phyloP scores from a whole-genome alignment of 257 asterid species.

The Fraxinus cuspidata region DNA sequence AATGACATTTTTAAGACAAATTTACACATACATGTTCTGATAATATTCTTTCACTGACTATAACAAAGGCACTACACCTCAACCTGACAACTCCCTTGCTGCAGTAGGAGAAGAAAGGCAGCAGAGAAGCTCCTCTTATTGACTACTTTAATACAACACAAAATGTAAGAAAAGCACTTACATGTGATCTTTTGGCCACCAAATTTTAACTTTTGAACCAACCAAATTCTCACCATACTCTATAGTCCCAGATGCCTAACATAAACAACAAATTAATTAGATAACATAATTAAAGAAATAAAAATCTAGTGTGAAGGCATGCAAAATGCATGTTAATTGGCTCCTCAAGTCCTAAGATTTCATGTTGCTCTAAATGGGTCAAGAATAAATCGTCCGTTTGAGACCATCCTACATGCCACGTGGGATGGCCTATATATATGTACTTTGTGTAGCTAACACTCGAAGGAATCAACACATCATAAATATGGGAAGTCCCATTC shows the following conservation, averaged over 20 bases:
- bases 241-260: slow-evolving; percentile 52
- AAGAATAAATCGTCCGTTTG: slow-evolving; percentile 6
- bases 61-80: background rate
- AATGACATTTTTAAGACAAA: background rate
- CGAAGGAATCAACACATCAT: background rate
- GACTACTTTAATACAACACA: slow-evolving; percentile 4
- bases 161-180: slow-evolving; percentile 43
- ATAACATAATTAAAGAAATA: background rate
- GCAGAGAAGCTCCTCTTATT: background rate
- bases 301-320: background rate
- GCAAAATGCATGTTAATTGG: slow-evolving; percentile 9
- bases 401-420: background rate
- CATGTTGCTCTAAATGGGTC: background rate
- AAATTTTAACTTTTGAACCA: slow-evolving; percentile 79
- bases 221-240: slow-evolving; percentile 59
- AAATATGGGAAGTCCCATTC: background rate
- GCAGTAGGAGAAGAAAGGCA: background rate
- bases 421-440: background rate
- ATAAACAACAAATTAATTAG: slow-evolving; percentile 19
- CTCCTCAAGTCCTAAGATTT: background rate
- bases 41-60: background rate
- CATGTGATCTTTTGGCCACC: slow-evolving; percentile 88
- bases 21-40: background rate
- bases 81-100: background rate
- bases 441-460: background rate